Evolutionary conservation across 75 land plant genomes (phyloP), one percentile per base, ranked within the genome.

Genomic region (Cupressus sempervirens): DNA sequence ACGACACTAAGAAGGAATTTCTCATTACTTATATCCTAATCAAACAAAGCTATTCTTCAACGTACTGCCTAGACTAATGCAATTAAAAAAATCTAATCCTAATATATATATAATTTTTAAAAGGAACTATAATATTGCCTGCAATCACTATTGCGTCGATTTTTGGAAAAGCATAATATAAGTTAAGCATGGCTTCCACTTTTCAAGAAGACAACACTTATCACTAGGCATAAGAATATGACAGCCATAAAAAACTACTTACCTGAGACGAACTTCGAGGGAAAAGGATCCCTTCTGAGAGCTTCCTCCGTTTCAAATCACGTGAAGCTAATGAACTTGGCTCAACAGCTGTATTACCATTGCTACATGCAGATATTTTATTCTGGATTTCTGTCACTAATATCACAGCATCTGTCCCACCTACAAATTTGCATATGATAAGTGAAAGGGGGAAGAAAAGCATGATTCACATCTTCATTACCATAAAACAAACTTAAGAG

Each of bases 241-340:
- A 26, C 26, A 65, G 29, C 12, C n/a, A 12, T 30, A 3, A 0
- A 29, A 32, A 76, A 13, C 16, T 18, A 76, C 80, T 76, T 41
- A 76, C 45, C 40, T 76, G 79, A 36, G 43, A 76, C 9, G 79
- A 76, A 76, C 43, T 76, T 38, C 43, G 46, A 0, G 40, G 5
- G 6, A 40, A 40, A 23, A 18, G 23, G 16, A 76, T 36, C 79
- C 79, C 79, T 76, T 76, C 79, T 18, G 43, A 76, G 18, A 76
- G 79, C 79, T 76, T 76, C 35, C 79, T 76, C 40, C 79, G 79
- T 40, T 76, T 76, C 40, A 38, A 38, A 38, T 36, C 43, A 76
- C 5, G 40, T 76, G 40, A 40, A 76, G 43, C 36, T 41, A 36
- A 20, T 15, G 45, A 46, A 46, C 18, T 18, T 36, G 43, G 23